phyloP scores from a whole-genome alignment of 768 basidiomycete species.

The Pleurotus salmoneostramineus region DNA sequence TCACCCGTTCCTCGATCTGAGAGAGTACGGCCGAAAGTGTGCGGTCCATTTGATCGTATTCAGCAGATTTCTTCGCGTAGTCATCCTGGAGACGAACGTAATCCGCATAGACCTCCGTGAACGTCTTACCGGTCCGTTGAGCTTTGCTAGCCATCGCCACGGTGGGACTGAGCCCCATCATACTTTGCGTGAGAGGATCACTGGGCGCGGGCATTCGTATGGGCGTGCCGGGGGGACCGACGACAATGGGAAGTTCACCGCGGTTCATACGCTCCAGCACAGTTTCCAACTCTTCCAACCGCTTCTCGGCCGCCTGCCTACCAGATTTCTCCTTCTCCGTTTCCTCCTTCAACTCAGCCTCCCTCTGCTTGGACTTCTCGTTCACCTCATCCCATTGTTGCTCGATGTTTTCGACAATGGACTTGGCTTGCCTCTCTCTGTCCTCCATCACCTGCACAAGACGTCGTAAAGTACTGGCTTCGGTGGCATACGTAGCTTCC shows the following conservation, averaged over 20 bases:
- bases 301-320: constrained; percentile 69
- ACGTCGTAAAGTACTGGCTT: constrained; percentile 69
- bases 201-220: constrained; percentile 31
- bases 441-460: constrained; percentile 85
- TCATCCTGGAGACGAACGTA: constrained; percentile 86
- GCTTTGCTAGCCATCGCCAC: constrained; percentile 81
- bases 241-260: constrained; percentile 64
- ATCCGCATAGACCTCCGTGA: constrained; percentile 92
- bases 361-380: constrained; percentile 64
- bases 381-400: constrained; percentile 75
- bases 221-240: constrained; percentile 46
- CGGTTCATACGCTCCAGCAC: constrained; percentile 70
- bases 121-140: constrained; percentile 82
- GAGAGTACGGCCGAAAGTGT: constrained; percentile 76
- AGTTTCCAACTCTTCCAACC: constrained; percentile 65
- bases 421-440: constrained; percentile 80
- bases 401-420: constrained; percentile 79
- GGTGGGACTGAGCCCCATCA: constrained; percentile 79
- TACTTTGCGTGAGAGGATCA: constrained; percentile 47
- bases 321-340: constrained; percentile 66
- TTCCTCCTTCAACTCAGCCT: constrained; percentile 64
- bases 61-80: constrained; percentile 68
- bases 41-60: constrained; percentile 82
- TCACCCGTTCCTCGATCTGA: constrained; percentile 87
- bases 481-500: constrained; percentile 77